Evolutionary conservation across 257 asterid species (phyloP).

Genomic region (Solanum clarkiae): DNA sequence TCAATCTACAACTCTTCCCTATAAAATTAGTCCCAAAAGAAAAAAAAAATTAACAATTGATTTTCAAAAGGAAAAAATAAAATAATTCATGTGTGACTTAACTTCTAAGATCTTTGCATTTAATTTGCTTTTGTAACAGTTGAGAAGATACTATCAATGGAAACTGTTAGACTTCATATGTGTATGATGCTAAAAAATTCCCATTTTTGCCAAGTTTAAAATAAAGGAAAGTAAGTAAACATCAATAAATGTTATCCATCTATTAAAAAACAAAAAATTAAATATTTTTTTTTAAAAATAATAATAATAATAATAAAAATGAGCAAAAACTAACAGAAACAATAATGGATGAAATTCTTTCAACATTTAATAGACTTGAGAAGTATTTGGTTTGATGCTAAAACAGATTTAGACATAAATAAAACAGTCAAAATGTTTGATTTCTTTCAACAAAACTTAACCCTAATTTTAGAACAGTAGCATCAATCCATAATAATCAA

Average conservation of each 20-base stretch:
- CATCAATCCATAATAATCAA: neutral
- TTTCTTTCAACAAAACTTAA: neutral
- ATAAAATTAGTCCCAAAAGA: neutral
- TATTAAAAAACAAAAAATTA: neutral
- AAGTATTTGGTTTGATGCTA: neutral
- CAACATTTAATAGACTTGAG: neutral
- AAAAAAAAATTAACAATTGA: neutral
- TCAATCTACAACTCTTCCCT: constrained; percentile 93
- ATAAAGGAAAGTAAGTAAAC: neutral
- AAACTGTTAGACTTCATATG: neutral
- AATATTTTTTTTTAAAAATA: too few relatives aligned
- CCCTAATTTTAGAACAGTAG: constrained; percentile 4
- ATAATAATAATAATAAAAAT: neutral
- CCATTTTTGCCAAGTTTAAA: neutral
- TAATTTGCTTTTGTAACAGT: neutral
- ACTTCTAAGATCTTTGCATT: neutral
- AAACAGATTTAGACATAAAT: neutral
- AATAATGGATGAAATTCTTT: neutral
- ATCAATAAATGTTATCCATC: neutral
- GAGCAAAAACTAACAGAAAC: neutral
- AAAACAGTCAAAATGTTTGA: neutral
- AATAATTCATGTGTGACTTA: neutral
- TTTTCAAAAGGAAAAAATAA: neutral
- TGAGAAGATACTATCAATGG: neutral
- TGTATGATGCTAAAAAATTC: neutral